Evolutionary conservation across 148 eudicot species (phyloP).

Genomic region (Suaeda aralocaspica): DNA sequence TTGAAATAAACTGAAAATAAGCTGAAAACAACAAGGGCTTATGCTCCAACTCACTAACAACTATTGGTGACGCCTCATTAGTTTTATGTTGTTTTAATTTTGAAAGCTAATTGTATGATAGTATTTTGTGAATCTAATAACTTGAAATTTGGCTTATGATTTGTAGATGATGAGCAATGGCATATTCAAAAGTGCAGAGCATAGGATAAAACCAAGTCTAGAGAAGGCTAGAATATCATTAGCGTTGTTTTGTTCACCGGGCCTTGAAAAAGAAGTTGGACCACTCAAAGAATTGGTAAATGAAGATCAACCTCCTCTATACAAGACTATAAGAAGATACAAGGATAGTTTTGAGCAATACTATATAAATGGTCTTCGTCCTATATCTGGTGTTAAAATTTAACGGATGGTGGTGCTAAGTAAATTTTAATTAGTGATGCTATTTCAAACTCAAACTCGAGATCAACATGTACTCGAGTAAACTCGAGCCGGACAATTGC

Average conservation of each 20-base stretch:
- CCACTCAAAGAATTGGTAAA: conserved; percentile 20
- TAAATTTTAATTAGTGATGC: too few relatives aligned
- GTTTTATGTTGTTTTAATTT: conserved; percentile 13
- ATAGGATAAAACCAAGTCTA: conserved; percentile 18
- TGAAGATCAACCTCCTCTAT: conserved; percentile 16
- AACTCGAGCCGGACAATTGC: too few relatives aligned
- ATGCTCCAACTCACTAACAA: too few relatives aligned
- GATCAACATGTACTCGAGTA: too few relatives aligned
- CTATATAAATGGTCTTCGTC: conserved; percentile 16
- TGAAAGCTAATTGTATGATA: background rate
- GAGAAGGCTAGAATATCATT: conserved; percentile 21
- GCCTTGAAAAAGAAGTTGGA: conserved; percentile 21
- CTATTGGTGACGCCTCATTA: conserved; percentile 15
- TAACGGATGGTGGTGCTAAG: background rate
- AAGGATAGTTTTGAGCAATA: conserved; percentile 13
- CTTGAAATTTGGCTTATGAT: background rate
- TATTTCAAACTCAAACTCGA: too few relatives aligned
- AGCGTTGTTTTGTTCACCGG: conserved; percentile 27
- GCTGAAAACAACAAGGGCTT: too few relatives aligned
- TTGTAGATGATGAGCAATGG: conserved; percentile 45
- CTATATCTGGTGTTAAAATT: conserved; percentile 20
- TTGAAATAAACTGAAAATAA: too few relatives aligned
- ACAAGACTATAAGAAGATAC: conserved; percentile 17
- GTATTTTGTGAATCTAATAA: background rate
- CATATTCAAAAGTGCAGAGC: conserved; percentile 15